A percentile compares a stretch with the other conserved stretches of the same genome.
phyloP scores from a whole-genome alignment of 2,329 filamentous ascomycete genomes.

The Blastomyces gilchristii region DNA sequence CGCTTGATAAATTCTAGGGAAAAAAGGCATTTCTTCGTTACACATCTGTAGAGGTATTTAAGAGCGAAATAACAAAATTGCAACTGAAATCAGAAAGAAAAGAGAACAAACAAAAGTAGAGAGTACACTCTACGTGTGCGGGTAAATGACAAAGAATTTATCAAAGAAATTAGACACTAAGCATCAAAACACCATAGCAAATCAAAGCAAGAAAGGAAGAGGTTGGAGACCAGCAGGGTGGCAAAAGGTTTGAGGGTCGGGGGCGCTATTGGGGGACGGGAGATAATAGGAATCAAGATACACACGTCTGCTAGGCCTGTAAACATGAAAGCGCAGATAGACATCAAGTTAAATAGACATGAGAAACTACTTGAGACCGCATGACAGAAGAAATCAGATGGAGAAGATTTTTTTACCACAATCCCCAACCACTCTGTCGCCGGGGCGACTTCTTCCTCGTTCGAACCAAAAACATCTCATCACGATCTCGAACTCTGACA shows the following conservation, averaged over 20 bases:
- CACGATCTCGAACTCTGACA: conserved; percentile 34
- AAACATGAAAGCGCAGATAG: not conserved
- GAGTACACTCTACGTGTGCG: not conserved
- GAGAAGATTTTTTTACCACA: conserved; percentile 1
- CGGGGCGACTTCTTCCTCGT: conserved; percentile 33
- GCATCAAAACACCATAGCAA: not conserved
- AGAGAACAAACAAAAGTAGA: not conserved
- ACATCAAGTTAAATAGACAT: not conserved
- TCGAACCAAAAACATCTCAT: conserved; percentile 38
- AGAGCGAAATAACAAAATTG: not conserved
- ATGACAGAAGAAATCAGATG: not conserved
- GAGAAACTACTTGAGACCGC: not conserved
- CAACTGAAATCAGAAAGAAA: not conserved
- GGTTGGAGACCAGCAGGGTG: not conserved
- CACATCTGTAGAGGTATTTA: not conserved
- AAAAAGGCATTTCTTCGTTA: conserved; percentile 2
- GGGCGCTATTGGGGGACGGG: too few species aligned
- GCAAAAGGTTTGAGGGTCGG: not conserved
- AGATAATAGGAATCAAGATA: not conserved
- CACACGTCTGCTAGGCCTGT: not conserved
- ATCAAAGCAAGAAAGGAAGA: not conserved
- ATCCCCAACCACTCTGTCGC: conserved; percentile 6
- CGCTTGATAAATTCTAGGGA: not conserved
- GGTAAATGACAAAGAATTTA: not conserved
- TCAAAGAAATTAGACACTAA: not conserved